A percentile compares a stretch with the other conserved stretches of the same genome.
Evolutionary conservation across 257 asterid species (phyloP).

Genomic region (Solanum rostratum): DNA sequence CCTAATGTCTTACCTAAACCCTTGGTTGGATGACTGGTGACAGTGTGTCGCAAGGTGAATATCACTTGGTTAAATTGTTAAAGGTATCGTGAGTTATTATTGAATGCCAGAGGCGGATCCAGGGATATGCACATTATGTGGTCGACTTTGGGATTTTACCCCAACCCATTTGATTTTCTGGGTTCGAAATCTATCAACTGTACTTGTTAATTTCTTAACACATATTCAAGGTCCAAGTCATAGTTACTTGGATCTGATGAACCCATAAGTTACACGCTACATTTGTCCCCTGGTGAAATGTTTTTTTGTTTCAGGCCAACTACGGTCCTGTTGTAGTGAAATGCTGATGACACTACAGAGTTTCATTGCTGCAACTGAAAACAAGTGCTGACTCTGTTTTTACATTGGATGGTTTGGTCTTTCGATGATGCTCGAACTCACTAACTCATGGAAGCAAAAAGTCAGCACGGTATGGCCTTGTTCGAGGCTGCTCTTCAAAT

Average conservation of each 20-base stretch:
- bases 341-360: not conserved
- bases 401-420: not conserved
- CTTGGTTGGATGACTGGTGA: not conserved
- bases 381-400: not conserved
- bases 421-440: not conserved
- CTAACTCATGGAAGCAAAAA: not conserved
- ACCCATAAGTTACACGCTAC: not conserved
- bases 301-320: not conserved
- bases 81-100: not conserved
- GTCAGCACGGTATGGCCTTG: not conserved
- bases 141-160: not conserved
- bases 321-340: not conserved
- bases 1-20: not conserved
- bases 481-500: not conserved
- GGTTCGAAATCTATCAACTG: not conserved
- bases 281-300: not conserved
- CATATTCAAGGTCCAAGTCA: not conserved
- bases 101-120: not conserved
- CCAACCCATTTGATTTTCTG: not conserved
- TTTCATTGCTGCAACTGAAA: not conserved
- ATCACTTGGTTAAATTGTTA: not conserved
- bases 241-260: not conserved
- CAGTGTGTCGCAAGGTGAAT: not conserved
- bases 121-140: not conserved
- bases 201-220: not conserved